Percentiles rank a stretch among this genome's conserved stretches.
Conservation (phyloP, 306 rosid species). For the Mimosa bimucronata region DNA sequence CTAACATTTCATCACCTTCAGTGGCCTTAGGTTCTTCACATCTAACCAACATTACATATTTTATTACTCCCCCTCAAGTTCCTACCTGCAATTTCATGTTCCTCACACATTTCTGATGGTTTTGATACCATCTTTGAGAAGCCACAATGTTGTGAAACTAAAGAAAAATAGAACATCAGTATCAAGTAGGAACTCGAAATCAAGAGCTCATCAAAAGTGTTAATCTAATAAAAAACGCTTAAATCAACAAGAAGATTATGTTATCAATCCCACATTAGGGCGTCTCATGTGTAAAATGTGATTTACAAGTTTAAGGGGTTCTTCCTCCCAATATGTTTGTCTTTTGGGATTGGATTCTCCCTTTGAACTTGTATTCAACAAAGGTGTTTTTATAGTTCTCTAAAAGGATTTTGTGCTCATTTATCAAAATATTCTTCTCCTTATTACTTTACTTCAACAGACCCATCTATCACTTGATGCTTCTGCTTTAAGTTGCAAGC, state of each 20-base stretch:
- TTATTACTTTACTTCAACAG: no score
- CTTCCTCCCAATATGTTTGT: no score
- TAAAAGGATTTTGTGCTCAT: no score
- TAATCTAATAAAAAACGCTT: neutral
- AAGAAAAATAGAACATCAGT: conserved; percentile 20
- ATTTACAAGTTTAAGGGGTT: no score
- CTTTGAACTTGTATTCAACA: no score
- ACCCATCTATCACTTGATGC: neutral
- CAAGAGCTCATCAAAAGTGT: neutral
- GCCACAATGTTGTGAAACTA: conserved; percentile 30
- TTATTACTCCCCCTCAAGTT: conserved; percentile 52
- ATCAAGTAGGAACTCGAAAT: conserved; percentile 10
- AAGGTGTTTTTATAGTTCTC: no score
- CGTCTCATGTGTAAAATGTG: no score
- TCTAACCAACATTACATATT: conserved; percentile 59
- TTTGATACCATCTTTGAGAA: conserved; percentile 43
- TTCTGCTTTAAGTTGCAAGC: neutral
- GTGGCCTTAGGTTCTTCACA: conserved; percentile 47
- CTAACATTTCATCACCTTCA: conserved; percentile 51
- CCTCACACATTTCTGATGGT: conserved; percentile 51
- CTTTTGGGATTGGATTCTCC: no score
- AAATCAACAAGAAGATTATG: conserved; percentile 3
- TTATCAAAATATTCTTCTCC: no score
- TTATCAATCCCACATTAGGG: no score
- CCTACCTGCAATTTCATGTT: conserved; percentile 38